Evolutionary conservation across 192 early-diverging fungal species (phyloP).

Genomic region (Rhizoclosmatium sp.): DNA sequence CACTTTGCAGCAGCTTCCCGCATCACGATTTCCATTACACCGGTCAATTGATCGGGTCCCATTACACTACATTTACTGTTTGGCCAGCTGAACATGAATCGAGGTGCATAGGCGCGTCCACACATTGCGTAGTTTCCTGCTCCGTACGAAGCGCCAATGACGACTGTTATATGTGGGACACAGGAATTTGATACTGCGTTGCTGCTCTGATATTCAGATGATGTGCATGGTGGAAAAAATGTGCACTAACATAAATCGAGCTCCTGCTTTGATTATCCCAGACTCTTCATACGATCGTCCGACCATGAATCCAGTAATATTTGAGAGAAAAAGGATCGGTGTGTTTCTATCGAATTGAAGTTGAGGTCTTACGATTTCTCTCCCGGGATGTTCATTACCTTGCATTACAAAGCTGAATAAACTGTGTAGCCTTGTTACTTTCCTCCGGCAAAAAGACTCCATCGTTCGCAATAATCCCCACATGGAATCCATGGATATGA

Average conservation of each 20-base stretch:
- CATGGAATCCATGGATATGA: conserved; percentile 65
- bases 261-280: conserved; percentile 75
- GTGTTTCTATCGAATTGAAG: conserved; percentile 47
- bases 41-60: conserved; percentile 73
- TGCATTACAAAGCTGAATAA: conserved; percentile 71
- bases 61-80: conserved; percentile 74
- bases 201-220: background rate
- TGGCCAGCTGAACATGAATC: conserved; percentile 76
- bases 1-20: conserved; percentile 66
- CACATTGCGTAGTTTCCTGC: conserved; percentile 78
- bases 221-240: no score
- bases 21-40: conserved; percentile 75
- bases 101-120: conserved; percentile 70
- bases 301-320: conserved; percentile 79
- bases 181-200: conserved; percentile 70
- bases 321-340: conserved; percentile 69
- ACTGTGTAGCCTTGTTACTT: conserved; percentile 75
- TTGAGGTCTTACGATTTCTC: background rate
- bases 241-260: conserved; percentile 70
- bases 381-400: conserved; percentile 30
- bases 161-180: conserved; percentile 49
- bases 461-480: conserved; percentile 75
- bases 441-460: conserved; percentile 69
- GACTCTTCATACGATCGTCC: conserved; percentile 72
- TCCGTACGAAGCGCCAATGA: conserved; percentile 74